phyloP scores from a whole-genome alignment of 1,284 basidiomycete species.

The Fomitopsis betulina region DNA sequence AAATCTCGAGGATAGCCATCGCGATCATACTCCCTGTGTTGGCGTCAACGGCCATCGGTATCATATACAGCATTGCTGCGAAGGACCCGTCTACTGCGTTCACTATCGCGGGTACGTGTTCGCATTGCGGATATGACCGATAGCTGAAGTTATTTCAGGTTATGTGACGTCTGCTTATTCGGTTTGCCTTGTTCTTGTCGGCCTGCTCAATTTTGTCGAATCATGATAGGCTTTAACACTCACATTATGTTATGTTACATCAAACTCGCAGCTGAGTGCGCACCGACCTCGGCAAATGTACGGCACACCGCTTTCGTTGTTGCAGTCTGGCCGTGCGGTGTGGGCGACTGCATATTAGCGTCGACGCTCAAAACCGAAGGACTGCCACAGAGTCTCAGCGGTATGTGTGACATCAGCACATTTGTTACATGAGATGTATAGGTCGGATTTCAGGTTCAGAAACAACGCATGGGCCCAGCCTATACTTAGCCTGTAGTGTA shows the following conservation, averaged over 20 bases:
- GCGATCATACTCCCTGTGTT: constrained; percentile 13
- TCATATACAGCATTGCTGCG: constrained; percentile 11
- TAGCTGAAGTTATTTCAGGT: neutral
- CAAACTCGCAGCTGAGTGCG: too few species aligned
- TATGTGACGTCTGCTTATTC: constrained; percentile 19
- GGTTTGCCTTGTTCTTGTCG: constrained; percentile 15
- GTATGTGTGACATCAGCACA: too few species aligned
- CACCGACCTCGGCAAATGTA: too few species aligned
- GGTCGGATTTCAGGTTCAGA: too few species aligned
- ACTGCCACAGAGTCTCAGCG: too few species aligned
- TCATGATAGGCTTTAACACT: constrained; percentile 2
- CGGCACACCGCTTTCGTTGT: too few species aligned
- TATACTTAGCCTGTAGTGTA: neutral
- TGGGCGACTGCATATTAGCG: too few species aligned
- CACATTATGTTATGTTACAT: too few species aligned
- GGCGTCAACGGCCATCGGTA: constrained; percentile 9
- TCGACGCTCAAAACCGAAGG: too few species aligned
- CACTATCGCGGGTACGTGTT: constrained; percentile 17
- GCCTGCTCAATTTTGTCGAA: constrained; percentile 15
- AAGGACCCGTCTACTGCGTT: constrained; percentile 15
- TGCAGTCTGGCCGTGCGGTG: too few species aligned
- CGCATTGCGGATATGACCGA: neutral
- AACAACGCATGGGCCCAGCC: neutral
- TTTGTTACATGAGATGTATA: too few species aligned
- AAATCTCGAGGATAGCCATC: constrained; percentile 13